Percentiles rank a stretch among this genome's conserved stretches.
These are phyloP conservation scores for Tulasnella sp. DNA, from an alignment of 768 basidiomycete species.

Conservation along the genomic window DNA sequence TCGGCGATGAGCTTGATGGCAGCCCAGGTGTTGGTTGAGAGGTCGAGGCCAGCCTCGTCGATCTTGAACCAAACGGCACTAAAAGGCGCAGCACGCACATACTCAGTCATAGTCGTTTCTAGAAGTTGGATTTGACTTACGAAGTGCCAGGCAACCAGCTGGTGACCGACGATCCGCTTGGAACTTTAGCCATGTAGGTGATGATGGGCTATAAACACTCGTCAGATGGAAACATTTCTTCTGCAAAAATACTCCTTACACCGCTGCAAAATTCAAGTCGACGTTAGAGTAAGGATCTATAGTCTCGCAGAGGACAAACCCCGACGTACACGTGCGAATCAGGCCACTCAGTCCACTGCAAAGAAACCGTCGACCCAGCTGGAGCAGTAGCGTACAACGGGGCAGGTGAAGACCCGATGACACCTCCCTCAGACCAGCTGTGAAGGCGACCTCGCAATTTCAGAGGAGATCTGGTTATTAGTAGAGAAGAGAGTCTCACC, in stretches of 20 bases:
- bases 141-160: slow-evolving; percentile 38
- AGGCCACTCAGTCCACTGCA: slow-evolving; percentile 39
- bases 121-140: slow-evolving; percentile 27
- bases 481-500: not conserved
- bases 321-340: slow-evolving; percentile 24
- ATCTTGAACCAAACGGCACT: slow-evolving; percentile 50
- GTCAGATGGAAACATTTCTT: not conserved
- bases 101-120: not conserved
- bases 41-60: slow-evolving; percentile 39
- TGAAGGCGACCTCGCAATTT: not conserved
- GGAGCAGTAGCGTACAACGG: slow-evolving; percentile 37
- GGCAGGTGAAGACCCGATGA: slow-evolving; percentile 35
- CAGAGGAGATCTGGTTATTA: not conserved
- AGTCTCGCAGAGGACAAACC: not conserved
- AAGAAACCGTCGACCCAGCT: slow-evolving; percentile 34
- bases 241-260: not conserved
- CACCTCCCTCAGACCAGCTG: slow-evolving; percentile 26
- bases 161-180: slow-evolving; percentile 34
- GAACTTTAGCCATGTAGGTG: slow-evolving; percentile 43
- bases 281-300: not conserved
- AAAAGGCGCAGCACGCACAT: not conserved
- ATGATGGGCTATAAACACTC: slow-evolving; percentile 34
- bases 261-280: not conserved
- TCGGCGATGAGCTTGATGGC: slow-evolving; percentile 36
- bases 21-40: slow-evolving; percentile 36